Evolutionary conservation across 306 rosid species (phyloP).

Genomic region (Ammopiptanthus mongolicus): DNA sequence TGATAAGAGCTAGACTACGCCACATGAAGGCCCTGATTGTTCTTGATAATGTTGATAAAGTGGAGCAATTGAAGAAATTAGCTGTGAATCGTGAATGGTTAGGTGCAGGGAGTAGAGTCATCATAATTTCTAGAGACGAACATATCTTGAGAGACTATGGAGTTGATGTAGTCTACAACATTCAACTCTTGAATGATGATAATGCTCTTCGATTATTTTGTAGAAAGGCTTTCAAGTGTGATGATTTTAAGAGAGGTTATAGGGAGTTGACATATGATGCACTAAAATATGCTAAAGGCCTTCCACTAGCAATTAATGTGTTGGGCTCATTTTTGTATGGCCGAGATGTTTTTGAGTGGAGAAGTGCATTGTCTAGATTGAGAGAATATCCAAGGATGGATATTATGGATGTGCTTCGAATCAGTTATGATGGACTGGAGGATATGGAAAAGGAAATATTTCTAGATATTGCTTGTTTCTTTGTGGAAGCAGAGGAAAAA

Average conservation of each 20-base stretch:
- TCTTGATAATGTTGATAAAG: slow-evolving; percentile 15
- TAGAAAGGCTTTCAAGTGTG: slow-evolving; percentile 14
- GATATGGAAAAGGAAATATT: slow-evolving; percentile 8
- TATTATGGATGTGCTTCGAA: background rate
- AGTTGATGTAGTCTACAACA: background rate
- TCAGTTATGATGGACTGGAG: slow-evolving; percentile 2
- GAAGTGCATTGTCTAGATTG: background rate
- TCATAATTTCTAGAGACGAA: background rate
- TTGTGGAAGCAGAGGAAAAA: rapidly evolving
- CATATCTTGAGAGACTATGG: background rate
- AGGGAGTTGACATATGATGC: background rate
- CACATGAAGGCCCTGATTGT: background rate
- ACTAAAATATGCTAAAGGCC: background rate
- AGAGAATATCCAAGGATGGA: background rate
- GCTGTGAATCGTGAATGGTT: background rate
- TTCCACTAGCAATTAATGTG: slow-evolving; percentile 14
- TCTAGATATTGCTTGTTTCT: slow-evolving; percentile 25
- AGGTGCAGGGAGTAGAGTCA: slow-evolving; percentile 11
- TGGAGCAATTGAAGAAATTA: background rate
- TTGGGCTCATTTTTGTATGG: slow-evolving; percentile 1
- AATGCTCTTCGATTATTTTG: slow-evolving; percentile 2
- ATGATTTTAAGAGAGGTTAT: background rate
- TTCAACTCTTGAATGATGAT: background rate
- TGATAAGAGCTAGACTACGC: background rate
- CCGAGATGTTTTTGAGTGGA: background rate